A percentile compares a stretch with the other conserved stretches of the same genome.
Conservation (phyloP, 352 stramenopile species). For the Halophytophthora polymorphica region DNA sequence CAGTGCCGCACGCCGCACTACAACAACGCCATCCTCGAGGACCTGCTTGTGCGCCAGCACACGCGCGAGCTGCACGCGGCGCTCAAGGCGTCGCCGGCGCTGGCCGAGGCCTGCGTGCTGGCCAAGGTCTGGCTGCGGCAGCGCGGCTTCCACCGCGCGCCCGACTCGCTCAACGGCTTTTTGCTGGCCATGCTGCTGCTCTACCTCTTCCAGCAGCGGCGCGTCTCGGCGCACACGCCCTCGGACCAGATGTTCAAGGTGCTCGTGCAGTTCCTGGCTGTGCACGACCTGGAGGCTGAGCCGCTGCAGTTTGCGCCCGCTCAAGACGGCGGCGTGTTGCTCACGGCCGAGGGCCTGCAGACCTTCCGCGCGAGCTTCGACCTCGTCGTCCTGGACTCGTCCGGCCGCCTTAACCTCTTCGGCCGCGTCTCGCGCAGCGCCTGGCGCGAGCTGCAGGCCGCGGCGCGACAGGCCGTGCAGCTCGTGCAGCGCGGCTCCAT, state of each 20-base stretch:
- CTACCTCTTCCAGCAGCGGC: slow-evolving; percentile 75
- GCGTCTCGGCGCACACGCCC: slow-evolving; percentile 64
- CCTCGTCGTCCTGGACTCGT: slow-evolving; percentile 77
- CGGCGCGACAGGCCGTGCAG: slow-evolving; percentile 54
- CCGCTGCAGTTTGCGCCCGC: slow-evolving; percentile 61
- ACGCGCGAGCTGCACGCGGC: slow-evolving; percentile 75
- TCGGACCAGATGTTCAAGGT: slow-evolving; percentile 87
- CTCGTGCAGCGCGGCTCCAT: slow-evolving; percentile 62
- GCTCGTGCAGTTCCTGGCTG: slow-evolving; percentile 74
- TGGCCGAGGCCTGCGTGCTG: slow-evolving; percentile 78
- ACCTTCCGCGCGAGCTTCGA: slow-evolving; percentile 68
- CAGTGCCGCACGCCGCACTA: slow-evolving; percentile 79
- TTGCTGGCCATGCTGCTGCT: slow-evolving; percentile 81
- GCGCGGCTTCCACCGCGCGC: slow-evolving; percentile 64
- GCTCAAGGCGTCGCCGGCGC: slow-evolving; percentile 57
- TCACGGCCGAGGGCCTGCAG: slow-evolving; percentile 65
- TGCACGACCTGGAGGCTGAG: slow-evolving; percentile 62
- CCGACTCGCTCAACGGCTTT: slow-evolving; percentile 86
- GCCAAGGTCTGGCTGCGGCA: slow-evolving; percentile 88
- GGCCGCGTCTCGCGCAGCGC: slow-evolving; percentile 55
- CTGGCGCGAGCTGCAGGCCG: slow-evolving; percentile 70
- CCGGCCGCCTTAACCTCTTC: slow-evolving; percentile 73
- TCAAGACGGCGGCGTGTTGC: slow-evolving; percentile 45
- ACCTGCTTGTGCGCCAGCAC: slow-evolving; percentile 84
- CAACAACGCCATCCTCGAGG: slow-evolving; percentile 91